Percentiles rank a stretch among this genome's conserved stretches.
Evolutionary conservation across 345 rosid genomes (phyloP).

Genomic region (Lepidium didymum): DNA sequence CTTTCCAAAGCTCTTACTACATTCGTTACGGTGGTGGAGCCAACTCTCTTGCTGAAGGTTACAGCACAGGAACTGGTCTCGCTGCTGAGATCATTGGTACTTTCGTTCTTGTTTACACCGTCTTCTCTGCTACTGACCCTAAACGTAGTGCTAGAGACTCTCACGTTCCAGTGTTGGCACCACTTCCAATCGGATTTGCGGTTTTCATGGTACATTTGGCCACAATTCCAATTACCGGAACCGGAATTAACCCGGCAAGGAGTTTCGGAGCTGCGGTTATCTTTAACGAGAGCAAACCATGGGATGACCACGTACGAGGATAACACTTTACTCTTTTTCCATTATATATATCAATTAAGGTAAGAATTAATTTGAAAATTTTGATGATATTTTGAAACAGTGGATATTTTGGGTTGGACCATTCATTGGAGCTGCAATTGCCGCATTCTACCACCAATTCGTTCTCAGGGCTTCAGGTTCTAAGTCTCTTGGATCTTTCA

Average conservation of each 20-base stretch:
- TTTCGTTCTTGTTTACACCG: conserved; percentile 60
- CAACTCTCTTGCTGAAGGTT: conserved; percentile 37
- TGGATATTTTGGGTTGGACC: conserved; percentile 82
- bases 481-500: conserved; percentile 53
- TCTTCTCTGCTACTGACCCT: conserved; percentile 62
- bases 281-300: conserved; percentile 63
- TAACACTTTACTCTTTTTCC: not conserved
- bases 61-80: conserved; percentile 54
- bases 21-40: conserved; percentile 53
- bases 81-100: conserved; percentile 67
- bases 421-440: conserved; percentile 57
- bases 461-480: conserved; percentile 47
- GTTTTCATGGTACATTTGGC: conserved; percentile 97
- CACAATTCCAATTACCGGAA: conserved; percentile 87
- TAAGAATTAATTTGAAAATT: not conserved
- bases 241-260: conserved; percentile 96
- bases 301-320: conserved; percentile 79
- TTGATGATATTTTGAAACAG: conserved; percentile 22
- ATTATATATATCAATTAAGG: not conserved
- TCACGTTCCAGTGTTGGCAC: conserved; percentile 81
- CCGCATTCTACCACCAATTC: conserved; percentile 55
- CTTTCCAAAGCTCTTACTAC: conserved; percentile 52
- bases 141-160: conserved; percentile 61
- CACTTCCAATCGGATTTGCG: conserved; percentile 93
- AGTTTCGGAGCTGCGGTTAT: conserved; percentile 96